A percentile compares a stretch with the other conserved stretches of the same genome.
Conservation (phyloP, 1,139 yeast species). For the Scheffersomyces parashehatae region DNA sequence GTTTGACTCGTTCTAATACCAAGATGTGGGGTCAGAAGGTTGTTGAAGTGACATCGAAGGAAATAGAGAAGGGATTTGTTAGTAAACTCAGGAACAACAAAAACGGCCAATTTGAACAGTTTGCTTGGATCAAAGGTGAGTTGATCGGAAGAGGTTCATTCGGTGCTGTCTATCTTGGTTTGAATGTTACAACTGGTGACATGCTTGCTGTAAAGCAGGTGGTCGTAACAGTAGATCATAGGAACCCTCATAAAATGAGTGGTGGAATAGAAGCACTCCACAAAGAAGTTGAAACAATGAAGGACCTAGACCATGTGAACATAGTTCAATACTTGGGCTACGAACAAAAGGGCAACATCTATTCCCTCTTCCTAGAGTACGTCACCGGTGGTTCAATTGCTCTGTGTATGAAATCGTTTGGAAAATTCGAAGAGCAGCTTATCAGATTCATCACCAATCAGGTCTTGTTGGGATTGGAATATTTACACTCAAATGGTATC, state of each 20-base stretch:
- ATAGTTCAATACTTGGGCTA: conserved; percentile 96
- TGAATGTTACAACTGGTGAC: conserved; percentile 96
- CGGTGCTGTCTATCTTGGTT: conserved; percentile 91
- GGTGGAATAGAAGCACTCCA: conserved; percentile 82
- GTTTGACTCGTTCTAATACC: conserved; percentile 75
- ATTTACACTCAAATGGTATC: conserved; percentile 83
- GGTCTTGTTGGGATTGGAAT: conserved; percentile 79
- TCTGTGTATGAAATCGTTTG: conserved; percentile 77
- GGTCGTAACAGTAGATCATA: conserved; percentile 53
- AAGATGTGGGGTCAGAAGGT: conserved; percentile 98
- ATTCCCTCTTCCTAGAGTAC: conserved; percentile 87
- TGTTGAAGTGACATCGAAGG: conserved; percentile 82
- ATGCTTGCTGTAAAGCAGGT: conserved; percentile 99
- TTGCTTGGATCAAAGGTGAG: conserved; percentile 98
- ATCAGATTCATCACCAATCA: conserved; percentile 77
- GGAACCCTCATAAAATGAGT: conserved; percentile 24
- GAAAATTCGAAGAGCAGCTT: conserved; percentile 78
- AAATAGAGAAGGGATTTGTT: conserved; percentile 57
- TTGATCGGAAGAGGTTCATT: conserved; percentile 95
- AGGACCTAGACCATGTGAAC: conserved; percentile 89
- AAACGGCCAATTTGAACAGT: conserved; percentile 72
- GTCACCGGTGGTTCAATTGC: conserved; percentile 99
- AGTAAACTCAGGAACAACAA: conserved; percentile 61
- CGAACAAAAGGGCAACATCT: conserved; percentile 72
- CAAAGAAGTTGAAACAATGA: conserved; percentile 91